These are phyloP conservation scores for Penicillium steckii DNA, from an alignment of 495 filamentous ascomycete species.

Conservation along the genomic window DNA sequence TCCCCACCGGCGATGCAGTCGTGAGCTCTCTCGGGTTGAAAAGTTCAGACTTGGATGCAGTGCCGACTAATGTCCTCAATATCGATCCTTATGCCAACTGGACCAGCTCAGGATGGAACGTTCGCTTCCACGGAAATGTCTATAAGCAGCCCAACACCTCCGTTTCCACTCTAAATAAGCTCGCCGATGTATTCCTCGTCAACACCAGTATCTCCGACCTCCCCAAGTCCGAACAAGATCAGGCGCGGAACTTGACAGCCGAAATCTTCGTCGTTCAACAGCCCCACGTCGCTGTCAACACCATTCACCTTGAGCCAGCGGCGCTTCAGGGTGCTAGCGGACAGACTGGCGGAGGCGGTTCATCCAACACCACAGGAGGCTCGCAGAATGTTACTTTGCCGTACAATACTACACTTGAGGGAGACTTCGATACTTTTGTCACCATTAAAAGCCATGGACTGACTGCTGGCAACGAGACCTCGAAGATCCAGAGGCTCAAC, in stretches of 20 bases:
- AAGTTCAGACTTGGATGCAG: slow-evolving; percentile 51
- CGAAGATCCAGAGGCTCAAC: slow-evolving; percentile 60
- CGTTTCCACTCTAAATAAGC: slow-evolving; percentile 56
- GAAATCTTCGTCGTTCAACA: slow-evolving; percentile 74
- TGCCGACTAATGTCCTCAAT: slow-evolving; percentile 71
- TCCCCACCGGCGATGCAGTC: slow-evolving; percentile 61
- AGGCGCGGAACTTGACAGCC: slow-evolving; percentile 71
- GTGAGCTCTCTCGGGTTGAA: slow-evolving; percentile 57
- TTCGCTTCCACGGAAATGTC: slow-evolving; percentile 74
- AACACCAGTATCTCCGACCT: slow-evolving; percentile 59
- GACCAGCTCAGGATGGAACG: slow-evolving; percentile 73
- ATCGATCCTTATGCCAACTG: slow-evolving; percentile 78
- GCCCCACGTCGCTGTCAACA: slow-evolving; percentile 53
- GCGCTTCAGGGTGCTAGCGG: slow-evolving; percentile 46
- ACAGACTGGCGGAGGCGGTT: slow-evolving; percentile 51
- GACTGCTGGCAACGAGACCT: slow-evolving; percentile 59
- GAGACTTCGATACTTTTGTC: slow-evolving; percentile 71
- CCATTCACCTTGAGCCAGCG: slow-evolving; percentile 60
- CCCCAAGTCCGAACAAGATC: slow-evolving; percentile 54
- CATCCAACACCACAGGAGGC: slow-evolving; percentile 53
- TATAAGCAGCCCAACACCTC: slow-evolving; percentile 73
- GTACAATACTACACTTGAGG: slow-evolving; percentile 57
- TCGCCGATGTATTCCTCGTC: slow-evolving; percentile 70
- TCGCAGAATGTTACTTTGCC: slow-evolving; percentile 55
- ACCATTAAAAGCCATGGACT: slow-evolving; percentile 49